A percentile compares a stretch with the other conserved stretches of the same genome.
phyloP scores from a whole-genome alignment of 345 rosid species.

The Melaleuca alternifolia region DNA sequence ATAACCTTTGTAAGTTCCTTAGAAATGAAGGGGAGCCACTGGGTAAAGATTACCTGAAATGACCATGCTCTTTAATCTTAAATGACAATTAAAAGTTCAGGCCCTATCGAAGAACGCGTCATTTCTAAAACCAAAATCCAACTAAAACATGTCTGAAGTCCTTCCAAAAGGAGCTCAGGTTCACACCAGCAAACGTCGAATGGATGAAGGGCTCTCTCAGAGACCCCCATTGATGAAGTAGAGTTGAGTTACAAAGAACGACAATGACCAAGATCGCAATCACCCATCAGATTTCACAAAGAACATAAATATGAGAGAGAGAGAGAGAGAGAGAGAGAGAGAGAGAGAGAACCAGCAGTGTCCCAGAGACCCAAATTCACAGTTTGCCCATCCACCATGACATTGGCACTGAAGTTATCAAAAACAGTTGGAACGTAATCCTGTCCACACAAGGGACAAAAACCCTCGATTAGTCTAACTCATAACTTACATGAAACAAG shows the following conservation, averaged over 20 bases:
- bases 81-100: neutral
- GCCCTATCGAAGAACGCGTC: neutral
- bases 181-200: neutral
- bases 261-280: neutral
- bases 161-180: neutral
- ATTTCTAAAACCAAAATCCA: neutral
- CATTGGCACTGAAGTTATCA: conserved; percentile 96
- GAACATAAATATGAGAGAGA: neutral
- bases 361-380: conserved; percentile 91
- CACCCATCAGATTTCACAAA: neutral
- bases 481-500: neutral
- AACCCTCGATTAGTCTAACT: neutral
- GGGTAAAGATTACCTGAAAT: neutral
- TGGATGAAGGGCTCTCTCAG: neutral
- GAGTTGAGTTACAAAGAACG: neutral
- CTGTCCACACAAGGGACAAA: conserved; percentile 3
- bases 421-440: conserved; percentile 48
- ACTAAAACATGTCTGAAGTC: neutral
- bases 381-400: conserved; percentile 68
- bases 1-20: neutral
- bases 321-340: neutral
- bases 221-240: neutral
- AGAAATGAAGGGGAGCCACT: neutral
- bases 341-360: conserved; percentile 60
- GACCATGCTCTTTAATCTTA: neutral